Base-by-base conservation (phyloP, 164 flowering plant species). In the Kingdonia uniflora region DNA sequence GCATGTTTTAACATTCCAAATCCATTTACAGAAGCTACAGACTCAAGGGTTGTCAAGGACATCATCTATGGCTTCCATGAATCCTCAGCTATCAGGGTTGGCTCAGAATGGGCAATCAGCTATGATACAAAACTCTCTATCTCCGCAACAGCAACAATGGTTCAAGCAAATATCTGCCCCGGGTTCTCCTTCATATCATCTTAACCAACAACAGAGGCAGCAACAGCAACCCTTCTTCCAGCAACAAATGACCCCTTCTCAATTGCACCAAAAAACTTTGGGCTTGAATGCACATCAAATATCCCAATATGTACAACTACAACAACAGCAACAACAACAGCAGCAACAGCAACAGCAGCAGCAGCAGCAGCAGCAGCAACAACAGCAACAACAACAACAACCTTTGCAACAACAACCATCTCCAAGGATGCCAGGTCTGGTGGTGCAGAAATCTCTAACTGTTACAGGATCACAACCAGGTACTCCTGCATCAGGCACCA, bases 381-480 rank as follows among this genome's bases (percentile, higher is more conserved):
- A 69, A 40, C 87, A 71, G 35, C 85, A 66, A 15, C 68, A 59
- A 25, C 80, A 74, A 26, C 75, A 47, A 21, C 29, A 47, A 7
- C 29, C 20, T 16, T 19, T 16, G 12, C 48, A 44, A 44, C 48
- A 73, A 50, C 88, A 84, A 66, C 84, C 71, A 59, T 87, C 98
- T 52, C 98, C 96, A 1, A 78, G 85, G 67, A 65, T 76, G 65
- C 60, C 64, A 16, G 84, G 76, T 11, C 75, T 77, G 0, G 37
- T 73, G 37, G 84, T 84, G 57, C 95, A 91, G 63, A 91, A 80
- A 63, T 70, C 96, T 56, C 38, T 80, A 17, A 91, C 92, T 73
- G 71, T 83, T 64, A 81, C 95, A 0, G 97, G 92, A 61, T 91
- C 92, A 38, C 96, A 91, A 64, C 96, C 95, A 14, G 87, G 80